These are phyloP conservation scores for Phyllosticta capitalensis DNA, from an alignment of 2,329 filamentous ascomycete species.

Conservation along the genomic window DNA sequence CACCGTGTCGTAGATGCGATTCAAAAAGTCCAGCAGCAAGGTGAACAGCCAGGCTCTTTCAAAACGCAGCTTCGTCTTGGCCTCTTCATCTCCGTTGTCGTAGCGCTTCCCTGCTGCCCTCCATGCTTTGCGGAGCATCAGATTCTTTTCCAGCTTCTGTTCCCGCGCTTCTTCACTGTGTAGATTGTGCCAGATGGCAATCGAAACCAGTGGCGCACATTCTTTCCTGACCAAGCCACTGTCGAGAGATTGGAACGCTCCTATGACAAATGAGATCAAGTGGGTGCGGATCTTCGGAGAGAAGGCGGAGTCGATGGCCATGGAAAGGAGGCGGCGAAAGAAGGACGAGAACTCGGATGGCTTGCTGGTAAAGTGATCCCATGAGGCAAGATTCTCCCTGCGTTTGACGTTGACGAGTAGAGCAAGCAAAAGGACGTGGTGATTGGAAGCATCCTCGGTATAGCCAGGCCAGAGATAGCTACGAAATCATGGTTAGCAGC, in stretches of 20 bases:
- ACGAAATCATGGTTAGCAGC: neutral
- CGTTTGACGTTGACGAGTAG: constrained; percentile 82
- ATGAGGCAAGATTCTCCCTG: constrained; percentile 76
- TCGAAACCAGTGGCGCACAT: constrained; percentile 88
- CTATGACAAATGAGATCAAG: constrained; percentile 81
- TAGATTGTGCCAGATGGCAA: constrained; percentile 91
- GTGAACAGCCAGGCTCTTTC: constrained; percentile 91
- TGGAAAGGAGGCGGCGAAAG: constrained; percentile 80
- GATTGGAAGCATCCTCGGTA: constrained; percentile 77
- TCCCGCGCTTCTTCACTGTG: constrained; percentile 69
- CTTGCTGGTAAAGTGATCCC: constrained; percentile 70
- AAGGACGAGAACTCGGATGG: constrained; percentile 77
- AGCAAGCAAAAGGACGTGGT: constrained; percentile 79
- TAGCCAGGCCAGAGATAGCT: constrained; percentile 95
- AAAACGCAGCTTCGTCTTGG: constrained; percentile 73
- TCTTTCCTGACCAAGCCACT: constrained; percentile 84
- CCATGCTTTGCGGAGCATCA: constrained; percentile 83
- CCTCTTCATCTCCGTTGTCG: constrained; percentile 71
- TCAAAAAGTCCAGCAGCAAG: constrained; percentile 72
- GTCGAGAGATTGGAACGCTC: constrained; percentile 89
- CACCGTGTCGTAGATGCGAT: constrained; percentile 51
- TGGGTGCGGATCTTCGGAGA: constrained; percentile 52
- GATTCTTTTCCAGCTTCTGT: constrained; percentile 57
- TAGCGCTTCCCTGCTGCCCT: constrained; percentile 77
- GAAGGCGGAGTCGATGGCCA: constrained; percentile 54